These are phyloP conservation scores for Calonectria pseudoreteaudii DNA, from an alignment of 2,329 filamentous ascomycete genomes.

Conservation along the genomic window DNA sequence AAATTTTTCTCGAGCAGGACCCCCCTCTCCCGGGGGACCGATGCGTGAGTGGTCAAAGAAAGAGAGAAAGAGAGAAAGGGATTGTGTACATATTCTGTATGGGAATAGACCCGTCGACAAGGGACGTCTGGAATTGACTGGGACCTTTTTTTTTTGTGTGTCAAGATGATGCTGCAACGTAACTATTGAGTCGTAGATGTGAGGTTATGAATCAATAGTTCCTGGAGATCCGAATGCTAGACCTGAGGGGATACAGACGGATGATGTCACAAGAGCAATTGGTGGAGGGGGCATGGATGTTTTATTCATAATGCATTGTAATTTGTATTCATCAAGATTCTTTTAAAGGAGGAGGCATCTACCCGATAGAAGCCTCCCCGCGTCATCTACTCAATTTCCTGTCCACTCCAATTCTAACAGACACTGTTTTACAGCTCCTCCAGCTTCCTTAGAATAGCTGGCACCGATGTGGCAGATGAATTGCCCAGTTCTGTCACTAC, in stretches of 20 bases:
- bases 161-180: not conserved
- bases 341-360: not conserved
- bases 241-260: not conserved
- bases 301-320: slow-evolving; percentile 1
- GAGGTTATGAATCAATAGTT: not conserved
- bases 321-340: slow-evolving; percentile 23
- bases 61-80: not conserved
- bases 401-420: slow-evolving; percentile 26
- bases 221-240: not conserved
- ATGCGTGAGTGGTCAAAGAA: not conserved
- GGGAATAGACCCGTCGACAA: slow-evolving; percentile 41
- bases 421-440: slow-evolving; percentile 61
- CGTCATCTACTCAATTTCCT: slow-evolving; percentile 22
- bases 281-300: not conserved
- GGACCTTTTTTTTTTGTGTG: slow-evolving; percentile 22
- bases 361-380: slow-evolving; percentile 4
- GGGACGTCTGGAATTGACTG: slow-evolving; percentile 37
- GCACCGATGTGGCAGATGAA: slow-evolving; percentile 86
- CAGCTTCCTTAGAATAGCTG: slow-evolving; percentile 68
- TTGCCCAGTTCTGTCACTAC: slow-evolving; percentile 93
- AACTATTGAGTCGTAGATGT: not conserved
- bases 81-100: slow-evolving; percentile 42
- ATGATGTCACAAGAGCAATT: not conserved
- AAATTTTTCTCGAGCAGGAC: not conserved
- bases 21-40: not conserved